A percentile compares a stretch with the other conserved stretches of the same genome.
Conservation (phyloP, 2,329 filamentous ascomycete species). For the Calonectria henricotiae region DNA sequence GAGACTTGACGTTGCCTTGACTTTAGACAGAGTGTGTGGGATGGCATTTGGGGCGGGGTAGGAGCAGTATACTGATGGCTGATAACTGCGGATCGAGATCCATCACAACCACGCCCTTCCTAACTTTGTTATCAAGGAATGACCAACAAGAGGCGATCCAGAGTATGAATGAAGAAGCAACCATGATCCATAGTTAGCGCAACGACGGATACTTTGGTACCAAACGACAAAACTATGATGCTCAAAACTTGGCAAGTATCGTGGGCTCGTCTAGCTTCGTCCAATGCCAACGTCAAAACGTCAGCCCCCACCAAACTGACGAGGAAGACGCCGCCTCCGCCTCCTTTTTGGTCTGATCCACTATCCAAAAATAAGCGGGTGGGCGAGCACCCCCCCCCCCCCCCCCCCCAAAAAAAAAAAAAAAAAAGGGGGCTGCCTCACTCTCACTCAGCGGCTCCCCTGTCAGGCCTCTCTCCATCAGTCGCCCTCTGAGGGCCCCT, state of each 20-base stretch:
- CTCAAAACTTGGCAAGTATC: slow-evolving; percentile 22
- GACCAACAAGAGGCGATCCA: background rate
- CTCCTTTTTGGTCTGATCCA: slow-evolving; percentile 25
- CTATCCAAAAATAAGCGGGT: slow-evolving; percentile 22
- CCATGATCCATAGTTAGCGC: background rate
- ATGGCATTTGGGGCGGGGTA: slow-evolving; percentile 17
- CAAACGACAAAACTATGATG: background rate
- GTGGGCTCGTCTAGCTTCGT: slow-evolving; percentile 10
- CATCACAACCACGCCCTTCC: background rate
- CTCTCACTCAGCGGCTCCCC: slow-evolving; percentile 16
- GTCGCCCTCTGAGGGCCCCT: background rate
- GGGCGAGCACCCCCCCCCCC: background rate
- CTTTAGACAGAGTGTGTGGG: background rate
- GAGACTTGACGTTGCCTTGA: background rate
- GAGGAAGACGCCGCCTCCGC: slow-evolving; percentile 8
- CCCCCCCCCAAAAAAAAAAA: slow-evolving; percentile 11
- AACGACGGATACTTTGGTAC: slow-evolving; percentile 15
- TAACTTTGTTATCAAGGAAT: background rate
- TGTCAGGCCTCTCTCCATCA: slow-evolving; percentile 1
- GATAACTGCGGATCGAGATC: slow-evolving; percentile 16
- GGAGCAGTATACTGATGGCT: background rate
- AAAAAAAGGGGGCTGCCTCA: slow-evolving; percentile 18
- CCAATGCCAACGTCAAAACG: slow-evolving; percentile 25
- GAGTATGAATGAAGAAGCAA: slow-evolving; percentile 3
- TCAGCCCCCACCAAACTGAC: slow-evolving; percentile 7